phyloP scores from a whole-genome alignment of 2,329 filamentous ascomycete species.

The Microascus cirrosus region DNA sequence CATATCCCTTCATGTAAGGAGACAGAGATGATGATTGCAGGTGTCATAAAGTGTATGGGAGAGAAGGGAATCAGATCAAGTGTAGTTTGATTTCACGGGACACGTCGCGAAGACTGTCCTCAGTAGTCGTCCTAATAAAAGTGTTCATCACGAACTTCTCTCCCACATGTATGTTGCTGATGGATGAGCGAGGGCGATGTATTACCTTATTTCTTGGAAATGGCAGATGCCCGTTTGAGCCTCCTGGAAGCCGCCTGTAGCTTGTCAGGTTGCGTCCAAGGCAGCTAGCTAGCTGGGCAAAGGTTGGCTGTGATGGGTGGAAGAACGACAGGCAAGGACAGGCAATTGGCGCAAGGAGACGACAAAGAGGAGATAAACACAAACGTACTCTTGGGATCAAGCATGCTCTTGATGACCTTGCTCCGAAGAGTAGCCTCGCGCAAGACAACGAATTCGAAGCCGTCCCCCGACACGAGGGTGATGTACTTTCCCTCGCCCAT shows the following conservation, averaged over 20 bases:
- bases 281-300: neutral
- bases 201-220: conserved; percentile 9
- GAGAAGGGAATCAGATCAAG: conserved; percentile 7
- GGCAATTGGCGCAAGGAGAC: neutral
- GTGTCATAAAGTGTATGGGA: neutral
- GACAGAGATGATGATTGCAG: neutral
- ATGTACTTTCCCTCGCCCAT: conserved; percentile 46
- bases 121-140: conserved; percentile 4
- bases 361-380: conserved; percentile 7
- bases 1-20: neutral
- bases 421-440: conserved; percentile 61
- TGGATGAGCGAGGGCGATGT: neutral
- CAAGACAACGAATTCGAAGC: conserved; percentile 65
- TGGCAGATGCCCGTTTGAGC: conserved; percentile 8
- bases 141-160: neutral
- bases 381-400: conserved; percentile 54
- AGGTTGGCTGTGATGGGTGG: neutral
- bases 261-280: neutral
- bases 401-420: conserved; percentile 62
- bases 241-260: conserved; percentile 7
- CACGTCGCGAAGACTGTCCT: conserved; percentile 7
- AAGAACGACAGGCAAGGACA: neutral
- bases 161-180: neutral
- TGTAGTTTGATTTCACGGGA: conserved; percentile 8
- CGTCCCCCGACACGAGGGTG: conserved; percentile 65